Percentiles rank a stretch among this genome's conserved stretches.
These are phyloP conservation scores for Selaginella tamariscina DNA, from an alignment of 75 land plant species.

Conservation along the genomic window DNA sequence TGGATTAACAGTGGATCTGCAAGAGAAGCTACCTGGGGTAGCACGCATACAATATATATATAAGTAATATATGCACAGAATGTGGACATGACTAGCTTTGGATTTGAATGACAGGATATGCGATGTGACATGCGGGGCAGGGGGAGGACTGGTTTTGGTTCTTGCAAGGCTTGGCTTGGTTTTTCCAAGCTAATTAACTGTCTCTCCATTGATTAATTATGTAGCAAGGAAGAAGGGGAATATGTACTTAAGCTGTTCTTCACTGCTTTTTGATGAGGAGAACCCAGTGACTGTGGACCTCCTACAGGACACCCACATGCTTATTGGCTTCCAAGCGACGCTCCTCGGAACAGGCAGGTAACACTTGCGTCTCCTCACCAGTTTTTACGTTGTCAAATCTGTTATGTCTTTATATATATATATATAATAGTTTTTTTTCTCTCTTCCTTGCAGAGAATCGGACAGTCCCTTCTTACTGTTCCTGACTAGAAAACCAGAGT, in stretches of 20 bases:
- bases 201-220: too few species aligned
- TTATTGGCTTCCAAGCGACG: not conserved
- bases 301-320: not conserved
- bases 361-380: not conserved
- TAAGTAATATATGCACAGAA: not conserved
- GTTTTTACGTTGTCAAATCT: not conserved
- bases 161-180: not conserved
- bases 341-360: not conserved
- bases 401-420: not conserved
- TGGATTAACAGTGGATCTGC: not conserved
- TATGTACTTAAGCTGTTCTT: not conserved
- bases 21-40: not conserved
- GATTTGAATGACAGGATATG: not conserved
- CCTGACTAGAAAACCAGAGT: not conserved
- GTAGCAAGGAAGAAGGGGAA: not conserved
- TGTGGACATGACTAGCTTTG: not conserved
- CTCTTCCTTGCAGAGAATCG: not conserved
- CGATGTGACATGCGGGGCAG: not conserved
- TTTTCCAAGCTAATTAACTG: not conserved
- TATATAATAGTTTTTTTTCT: not conserved
- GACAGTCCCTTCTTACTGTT: not conserved
- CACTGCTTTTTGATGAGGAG: not conserved
- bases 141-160: not conserved
- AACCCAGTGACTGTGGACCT: not conserved
- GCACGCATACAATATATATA: not conserved